Evolutionary conservation across 2,329 filamentous ascomycete species (phyloP).

Genomic region (Monosporascus sp.): DNA sequence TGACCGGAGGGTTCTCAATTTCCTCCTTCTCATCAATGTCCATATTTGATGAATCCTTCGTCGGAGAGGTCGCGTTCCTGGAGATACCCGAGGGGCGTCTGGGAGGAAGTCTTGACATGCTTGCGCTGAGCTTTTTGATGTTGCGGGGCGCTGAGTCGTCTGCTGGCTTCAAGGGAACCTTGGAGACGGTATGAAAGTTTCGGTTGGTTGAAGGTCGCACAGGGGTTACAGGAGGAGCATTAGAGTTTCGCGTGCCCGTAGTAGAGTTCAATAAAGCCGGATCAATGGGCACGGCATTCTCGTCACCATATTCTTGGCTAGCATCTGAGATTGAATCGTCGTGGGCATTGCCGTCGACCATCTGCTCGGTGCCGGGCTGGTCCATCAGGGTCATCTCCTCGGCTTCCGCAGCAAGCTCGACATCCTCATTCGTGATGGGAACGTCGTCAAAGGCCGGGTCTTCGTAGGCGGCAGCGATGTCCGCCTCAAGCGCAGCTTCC

Average conservation of each 20-base stretch:
- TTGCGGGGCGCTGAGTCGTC: conserved; percentile 50
- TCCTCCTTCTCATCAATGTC: conserved; percentile 18
- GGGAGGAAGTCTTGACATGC: conserved; percentile 41
- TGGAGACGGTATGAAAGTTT: conserved; percentile 68
- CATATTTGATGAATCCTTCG: conserved; percentile 33
- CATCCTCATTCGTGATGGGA: conserved; percentile 48
- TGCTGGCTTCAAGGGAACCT: conserved; percentile 68
- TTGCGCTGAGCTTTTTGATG: conserved; percentile 45
- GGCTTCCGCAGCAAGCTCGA: conserved; percentile 53
- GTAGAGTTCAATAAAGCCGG: conserved; percentile 34
- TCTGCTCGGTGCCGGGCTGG: conserved; percentile 33
- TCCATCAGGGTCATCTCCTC: conserved; percentile 55
- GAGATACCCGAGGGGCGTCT: conserved; percentile 37
- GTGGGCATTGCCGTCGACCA: conserved; percentile 26
- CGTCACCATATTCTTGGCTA: conserved; percentile 63
- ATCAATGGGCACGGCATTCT: conserved; percentile 56
- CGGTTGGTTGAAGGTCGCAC: conserved; percentile 42
- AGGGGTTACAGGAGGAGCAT: conserved; percentile 49
- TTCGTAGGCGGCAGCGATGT: conserved; percentile 31
- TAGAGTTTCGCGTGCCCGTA: conserved; percentile 8
- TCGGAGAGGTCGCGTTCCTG: conserved; percentile 47
- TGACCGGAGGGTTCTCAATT: conserved; percentile 27
- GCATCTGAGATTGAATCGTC: conserved; percentile 53
- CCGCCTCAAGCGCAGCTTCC: conserved; percentile 28
- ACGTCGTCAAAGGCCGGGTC: conserved; percentile 40